Percentiles rank a stretch among this genome's conserved stretches.
Evolutionary conservation across 2,329 filamentous ascomycete species (phyloP).

Genomic region (Pezicula carpinea): DNA sequence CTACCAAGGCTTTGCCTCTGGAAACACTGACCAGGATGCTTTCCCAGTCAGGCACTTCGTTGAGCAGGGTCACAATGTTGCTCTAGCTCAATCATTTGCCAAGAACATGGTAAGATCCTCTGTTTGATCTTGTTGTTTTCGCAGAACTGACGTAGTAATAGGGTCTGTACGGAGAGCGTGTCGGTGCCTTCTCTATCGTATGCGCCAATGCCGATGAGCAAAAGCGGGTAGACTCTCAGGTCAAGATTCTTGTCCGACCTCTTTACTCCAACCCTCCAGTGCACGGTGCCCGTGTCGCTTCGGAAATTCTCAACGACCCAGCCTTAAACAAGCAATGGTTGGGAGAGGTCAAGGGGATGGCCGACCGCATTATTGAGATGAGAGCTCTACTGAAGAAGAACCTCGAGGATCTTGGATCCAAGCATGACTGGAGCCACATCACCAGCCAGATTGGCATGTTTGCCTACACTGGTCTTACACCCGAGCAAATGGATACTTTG

Average conservation of each 20-base stretch:
- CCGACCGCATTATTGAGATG: constrained; percentile 98
- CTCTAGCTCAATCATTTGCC: constrained; percentile 89
- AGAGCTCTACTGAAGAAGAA: constrained; percentile 89
- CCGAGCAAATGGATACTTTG: constrained; percentile 86
- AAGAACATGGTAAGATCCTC: constrained; percentile 89
- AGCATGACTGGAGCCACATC: constrained; percentile 98
- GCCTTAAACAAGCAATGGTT: constrained; percentile 91
- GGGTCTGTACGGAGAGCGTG: constrained; percentile 97
- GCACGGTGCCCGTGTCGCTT: constrained; percentile 91
- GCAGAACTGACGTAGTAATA: constrained; percentile 27
- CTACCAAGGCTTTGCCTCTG: constrained; percentile 96
- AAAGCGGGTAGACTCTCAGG: constrained; percentile 91
- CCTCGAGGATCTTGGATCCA: constrained; percentile 89
- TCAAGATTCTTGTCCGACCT: constrained; percentile 97
- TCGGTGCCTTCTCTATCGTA: constrained; percentile 93
- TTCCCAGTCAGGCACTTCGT: constrained; percentile 93
- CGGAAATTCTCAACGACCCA: constrained; percentile 83
- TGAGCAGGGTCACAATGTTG: constrained; percentile 82
- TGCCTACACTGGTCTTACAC: constrained; percentile 88
- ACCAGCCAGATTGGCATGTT: constrained; percentile 99
- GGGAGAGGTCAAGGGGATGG: constrained; percentile 96
- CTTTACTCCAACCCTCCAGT: constrained; percentile 98
- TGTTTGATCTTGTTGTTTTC: constrained; percentile 8
- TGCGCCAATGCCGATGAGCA: constrained; percentile 82
- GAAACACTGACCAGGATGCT: constrained; percentile 86